Base-by-base conservation (phyloP, 169 alveolate species). In the Plasmodium inui region DNA sequence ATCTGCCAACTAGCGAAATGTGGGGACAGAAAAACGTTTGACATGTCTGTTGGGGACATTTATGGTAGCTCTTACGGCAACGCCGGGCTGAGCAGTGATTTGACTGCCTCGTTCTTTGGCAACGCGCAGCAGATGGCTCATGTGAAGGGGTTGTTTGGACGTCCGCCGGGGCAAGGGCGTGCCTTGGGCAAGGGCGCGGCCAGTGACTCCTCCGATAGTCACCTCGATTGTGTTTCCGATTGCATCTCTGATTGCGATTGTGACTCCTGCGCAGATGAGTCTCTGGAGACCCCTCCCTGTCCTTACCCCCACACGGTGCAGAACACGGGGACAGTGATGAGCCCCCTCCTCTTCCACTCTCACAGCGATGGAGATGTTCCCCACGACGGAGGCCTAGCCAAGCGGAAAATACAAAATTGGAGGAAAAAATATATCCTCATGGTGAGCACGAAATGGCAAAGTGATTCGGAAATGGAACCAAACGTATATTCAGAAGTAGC, bases 41-140 rank as follows among this genome's bases (percentile, higher is more conserved):
- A 88, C 26, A 88, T 88, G 94, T 26, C 89, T 14, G 94, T 88
- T 88, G 90, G 84, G 17, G 94, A 88, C 79, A 88, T 88, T 34
- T 88, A 88, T 55, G 94, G 94, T 4, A 57, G 72, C 10, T 57
- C 89, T 10, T 88, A 88, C 53, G 37, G 83, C 28, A 78, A 76
- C n/a, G 94, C 88, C 1, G 94, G 94, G 46, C 37, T 88, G 19
- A 39, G 83, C 32, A 79, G 82, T 28, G 76, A 88, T 80, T 26
- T 88, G 71, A 61, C 82, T 9, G 94, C 90, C 26, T 88, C 94
- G 7, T 88, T 78, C 81, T 88, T 88, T 79, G 94, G 94, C n/a
- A 34, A 26, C 4, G 94, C 90, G 14, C 86, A 78, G 30, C 17
- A 67, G 30, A 50, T 85, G 4, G 79, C 34, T 17, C 34, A 85